phyloP scores from a whole-genome alignment of 2,329 filamentous ascomycete species.

The Xylariaceae sp. region DNA sequence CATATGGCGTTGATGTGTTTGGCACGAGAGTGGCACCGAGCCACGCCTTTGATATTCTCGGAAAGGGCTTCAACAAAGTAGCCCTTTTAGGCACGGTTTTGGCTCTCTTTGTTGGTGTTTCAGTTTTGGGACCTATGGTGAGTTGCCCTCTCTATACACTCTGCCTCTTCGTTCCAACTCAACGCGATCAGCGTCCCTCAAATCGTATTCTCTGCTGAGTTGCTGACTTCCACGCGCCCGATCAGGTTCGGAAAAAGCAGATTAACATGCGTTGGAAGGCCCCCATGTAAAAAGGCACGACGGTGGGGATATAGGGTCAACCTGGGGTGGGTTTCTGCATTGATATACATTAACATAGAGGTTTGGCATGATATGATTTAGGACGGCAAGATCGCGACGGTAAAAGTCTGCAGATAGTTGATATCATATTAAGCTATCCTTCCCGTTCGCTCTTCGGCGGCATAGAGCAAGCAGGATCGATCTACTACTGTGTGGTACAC shows the following conservation, averaged over 20 bases:
- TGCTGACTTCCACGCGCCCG: neutral
- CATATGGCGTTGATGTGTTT: constrained; percentile 85
- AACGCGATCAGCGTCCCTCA: neutral
- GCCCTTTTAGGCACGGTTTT: constrained; percentile 80
- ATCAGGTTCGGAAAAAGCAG: constrained; percentile 45
- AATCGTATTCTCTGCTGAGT: neutral
- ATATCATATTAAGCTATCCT: too few relatives aligned
- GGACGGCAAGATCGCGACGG: too few relatives aligned
- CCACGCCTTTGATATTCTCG: constrained; percentile 85
- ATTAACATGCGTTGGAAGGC: constrained; percentile 39
- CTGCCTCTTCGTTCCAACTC: constrained; percentile 3
- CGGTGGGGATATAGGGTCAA: neutral
- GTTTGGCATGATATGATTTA: too few relatives aligned
- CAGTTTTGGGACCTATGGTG: constrained; percentile 81
- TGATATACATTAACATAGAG: too few relatives aligned
- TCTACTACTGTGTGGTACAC: too few relatives aligned
- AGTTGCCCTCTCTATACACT: constrained; percentile 34
- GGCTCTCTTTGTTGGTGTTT: constrained; percentile 72
- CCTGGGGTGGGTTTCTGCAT: too few relatives aligned
- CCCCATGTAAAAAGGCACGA: constrained; percentile 11
- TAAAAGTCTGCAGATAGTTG: too few relatives aligned
- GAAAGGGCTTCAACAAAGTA: constrained; percentile 88
- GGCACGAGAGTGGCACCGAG: constrained; percentile 84
- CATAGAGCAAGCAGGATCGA: too few relatives aligned
- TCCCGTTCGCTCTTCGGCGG: too few relatives aligned